phyloP scores from a whole-genome alignment of 2,329 filamentous ascomycete species.

The Colletotrichum chlorophyti region DNA sequence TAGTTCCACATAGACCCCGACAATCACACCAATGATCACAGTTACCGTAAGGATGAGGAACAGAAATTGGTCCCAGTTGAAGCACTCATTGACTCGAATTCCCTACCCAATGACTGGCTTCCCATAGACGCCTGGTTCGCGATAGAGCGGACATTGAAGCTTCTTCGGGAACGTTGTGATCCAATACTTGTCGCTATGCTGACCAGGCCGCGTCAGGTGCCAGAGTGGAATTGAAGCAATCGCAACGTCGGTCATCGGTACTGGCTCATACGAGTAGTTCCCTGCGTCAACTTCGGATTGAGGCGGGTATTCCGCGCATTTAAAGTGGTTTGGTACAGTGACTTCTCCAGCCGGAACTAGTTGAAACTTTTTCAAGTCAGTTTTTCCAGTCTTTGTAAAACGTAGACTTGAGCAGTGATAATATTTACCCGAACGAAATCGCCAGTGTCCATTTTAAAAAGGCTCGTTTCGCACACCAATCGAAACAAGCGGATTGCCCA shows the following conservation, averaged over 20 bases:
- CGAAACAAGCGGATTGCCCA: neutral
- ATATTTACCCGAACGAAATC: constrained; percentile 1
- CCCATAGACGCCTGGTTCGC: neutral
- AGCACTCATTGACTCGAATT: neutral
- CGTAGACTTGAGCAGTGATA: too few relatives aligned
- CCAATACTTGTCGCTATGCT: constrained; percentile 9
- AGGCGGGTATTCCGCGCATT: neutral
- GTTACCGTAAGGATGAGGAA: neutral
- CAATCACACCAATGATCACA: neutral
- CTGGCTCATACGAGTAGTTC: neutral
- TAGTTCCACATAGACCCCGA: neutral
- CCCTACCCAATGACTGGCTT: neutral
- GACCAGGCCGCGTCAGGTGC: neutral
- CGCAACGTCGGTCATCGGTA: neutral
- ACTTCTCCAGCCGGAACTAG: constrained; percentile 1
- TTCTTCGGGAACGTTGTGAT: constrained; percentile 6
- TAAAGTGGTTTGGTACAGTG: neutral
- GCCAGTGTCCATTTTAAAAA: constrained; percentile 1
- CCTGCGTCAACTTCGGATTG: neutral
- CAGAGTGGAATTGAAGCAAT: neutral
- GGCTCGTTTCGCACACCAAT: neutral
- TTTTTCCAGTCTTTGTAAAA: neutral
- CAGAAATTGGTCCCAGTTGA: neutral
- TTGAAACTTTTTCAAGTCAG: neutral
- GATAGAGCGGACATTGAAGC: neutral